Percentiles rank a stretch among this genome's conserved stretches.
These are phyloP conservation scores for Knoxdaviesia proteae DNA, from an alignment of 2,329 filamentous ascomycete species.

Conservation along the genomic window DNA sequence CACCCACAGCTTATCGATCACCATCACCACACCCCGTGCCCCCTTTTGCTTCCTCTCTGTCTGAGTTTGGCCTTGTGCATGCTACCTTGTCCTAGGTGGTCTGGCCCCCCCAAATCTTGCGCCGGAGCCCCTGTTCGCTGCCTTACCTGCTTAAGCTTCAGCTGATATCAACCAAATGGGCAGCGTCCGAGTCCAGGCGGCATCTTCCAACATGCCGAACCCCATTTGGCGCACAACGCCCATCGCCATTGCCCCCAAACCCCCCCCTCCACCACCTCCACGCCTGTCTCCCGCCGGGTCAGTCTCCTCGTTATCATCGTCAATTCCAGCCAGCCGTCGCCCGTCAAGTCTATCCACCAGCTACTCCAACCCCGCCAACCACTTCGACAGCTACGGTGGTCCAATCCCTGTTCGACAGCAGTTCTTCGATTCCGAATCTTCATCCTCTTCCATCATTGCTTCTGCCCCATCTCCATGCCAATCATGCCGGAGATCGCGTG, in stretches of 20 bases:
- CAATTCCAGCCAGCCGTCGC: background rate
- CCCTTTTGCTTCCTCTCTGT: no score
- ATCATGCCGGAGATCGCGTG: slow-evolving; percentile 52
- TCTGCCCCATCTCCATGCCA: slow-evolving; percentile 39
- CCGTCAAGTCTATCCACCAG: no score
- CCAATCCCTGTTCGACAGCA: no score
- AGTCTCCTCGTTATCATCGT: background rate
- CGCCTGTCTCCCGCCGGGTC: background rate
- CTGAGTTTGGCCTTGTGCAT: no score
- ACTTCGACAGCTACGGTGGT: slow-evolving; percentile 14
- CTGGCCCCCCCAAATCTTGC: no score
- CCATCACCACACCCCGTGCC: no score
- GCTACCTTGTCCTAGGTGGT: no score
- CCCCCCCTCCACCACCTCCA: slow-evolving; percentile 12
- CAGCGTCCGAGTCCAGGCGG: slow-evolving; percentile 3
- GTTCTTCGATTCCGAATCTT: no score
- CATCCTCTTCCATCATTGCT: no score
- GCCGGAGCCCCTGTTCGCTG: no score
- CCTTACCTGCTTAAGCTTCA: no score
- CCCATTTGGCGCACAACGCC: slow-evolving; percentile 38
- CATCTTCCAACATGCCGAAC: slow-evolving; percentile 1
- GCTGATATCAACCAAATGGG: slow-evolving; percentile 12
- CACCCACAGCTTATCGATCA: no score
- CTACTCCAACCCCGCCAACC: background rate
- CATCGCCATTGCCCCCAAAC: slow-evolving; percentile 45